phyloP scores from a whole-genome alignment of 192 early-diverging fungal genomes.

The Allomyces macrogynus region DNA sequence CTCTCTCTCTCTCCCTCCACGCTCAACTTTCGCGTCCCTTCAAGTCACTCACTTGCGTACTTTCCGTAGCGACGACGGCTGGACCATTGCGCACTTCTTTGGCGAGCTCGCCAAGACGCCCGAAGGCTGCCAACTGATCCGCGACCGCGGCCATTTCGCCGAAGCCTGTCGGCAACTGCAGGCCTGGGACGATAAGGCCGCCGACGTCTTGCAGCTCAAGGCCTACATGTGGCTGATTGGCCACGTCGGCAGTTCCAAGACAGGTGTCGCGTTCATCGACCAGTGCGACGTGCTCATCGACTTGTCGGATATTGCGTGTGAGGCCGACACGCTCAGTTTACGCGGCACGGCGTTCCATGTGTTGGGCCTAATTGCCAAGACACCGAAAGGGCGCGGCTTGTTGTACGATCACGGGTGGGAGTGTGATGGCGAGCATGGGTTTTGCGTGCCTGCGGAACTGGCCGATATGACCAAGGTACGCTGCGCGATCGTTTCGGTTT shows the following conservation, averaged over 20 bases:
- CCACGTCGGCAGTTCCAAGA: slow-evolving; percentile 3
- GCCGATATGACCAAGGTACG: slow-evolving; percentile 36
- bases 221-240: slow-evolving; percentile 62
- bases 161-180: slow-evolving; percentile 35
- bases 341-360: slow-evolving; percentile 53
- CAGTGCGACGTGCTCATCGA: slow-evolving; percentile 12
- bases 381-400: slow-evolving; percentile 42
- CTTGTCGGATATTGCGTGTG: slow-evolving; percentile 52
- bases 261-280: background rate
- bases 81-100: slow-evolving; percentile 52
- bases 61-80: slow-evolving; percentile 9
- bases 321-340: background rate
- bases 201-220: slow-evolving; percentile 34
- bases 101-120: slow-evolving; percentile 54
- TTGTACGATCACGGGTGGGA: slow-evolving; percentile 59
- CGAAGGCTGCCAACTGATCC: slow-evolving; percentile 44
- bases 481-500: background rate
- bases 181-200: slow-evolving; percentile 15
- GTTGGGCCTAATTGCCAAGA: slow-evolving; percentile 47
- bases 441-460: slow-evolving; percentile 47
- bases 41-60: too few species aligned
- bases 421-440: slow-evolving; percentile 24
- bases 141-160: slow-evolving; percentile 42
- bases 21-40: too few species aligned
- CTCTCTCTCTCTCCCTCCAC: too few species aligned